phyloP scores from a whole-genome alignment of 208 protist species.

The Crithidia sp. region DNA sequence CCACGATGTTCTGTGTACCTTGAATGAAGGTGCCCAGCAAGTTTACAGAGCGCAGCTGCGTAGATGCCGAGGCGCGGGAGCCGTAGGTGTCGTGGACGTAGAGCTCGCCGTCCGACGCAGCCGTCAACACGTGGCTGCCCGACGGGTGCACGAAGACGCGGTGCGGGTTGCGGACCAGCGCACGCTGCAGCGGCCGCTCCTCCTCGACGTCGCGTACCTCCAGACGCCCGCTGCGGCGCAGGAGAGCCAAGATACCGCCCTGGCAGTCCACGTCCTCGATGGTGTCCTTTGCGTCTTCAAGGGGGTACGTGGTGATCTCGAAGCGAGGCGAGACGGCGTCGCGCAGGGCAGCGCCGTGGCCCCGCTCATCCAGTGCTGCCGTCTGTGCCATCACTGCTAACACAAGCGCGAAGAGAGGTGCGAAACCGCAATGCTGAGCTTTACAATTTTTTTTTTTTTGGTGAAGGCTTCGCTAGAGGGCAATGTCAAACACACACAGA shows the following conservation, averaged over 20 bases:
- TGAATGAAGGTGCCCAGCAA: conserved; percentile 12
- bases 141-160: conserved; percentile 75
- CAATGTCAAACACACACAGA: too few species aligned
- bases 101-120: conserved; percentile 65
- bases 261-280: conserved; percentile 65
- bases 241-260: conserved; percentile 53
- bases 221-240: conserved; percentile 52
- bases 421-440: too few species aligned
- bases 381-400: not conserved
- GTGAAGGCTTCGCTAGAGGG: too few species aligned
- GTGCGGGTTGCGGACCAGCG: conserved; percentile 62
- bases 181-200: conserved; percentile 39
- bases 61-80: conserved; percentile 27
- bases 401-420: not conserved
- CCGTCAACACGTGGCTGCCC: conserved; percentile 50
- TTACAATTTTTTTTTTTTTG: too few species aligned
- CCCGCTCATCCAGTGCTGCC: not conserved
- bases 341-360: conserved; percentile 12
- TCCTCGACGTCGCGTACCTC: conserved; percentile 51
- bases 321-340: conserved; percentile 30
- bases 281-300: conserved; percentile 8
- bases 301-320: conserved; percentile 19
- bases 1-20: conserved; percentile 28
- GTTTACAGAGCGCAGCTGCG: conserved; percentile 33
- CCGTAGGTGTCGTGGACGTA: conserved; percentile 50